Conservation (phyloP, 805 yeast genomes). For the Lachancea meyersii region DNA sequence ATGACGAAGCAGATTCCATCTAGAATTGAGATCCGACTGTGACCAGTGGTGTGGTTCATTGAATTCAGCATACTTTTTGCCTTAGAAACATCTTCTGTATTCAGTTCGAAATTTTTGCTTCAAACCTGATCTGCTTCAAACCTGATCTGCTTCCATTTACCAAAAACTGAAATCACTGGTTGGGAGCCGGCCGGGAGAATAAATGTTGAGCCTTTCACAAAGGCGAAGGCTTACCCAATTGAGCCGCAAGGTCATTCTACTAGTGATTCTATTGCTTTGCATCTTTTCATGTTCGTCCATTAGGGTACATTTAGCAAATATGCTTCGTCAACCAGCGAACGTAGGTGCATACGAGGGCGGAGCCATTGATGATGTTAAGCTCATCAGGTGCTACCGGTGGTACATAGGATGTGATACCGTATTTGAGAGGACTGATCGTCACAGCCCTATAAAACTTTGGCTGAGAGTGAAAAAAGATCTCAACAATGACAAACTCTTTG, state of each 20-base stretch:
- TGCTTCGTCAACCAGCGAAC: not conserved
- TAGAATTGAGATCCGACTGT: no score
- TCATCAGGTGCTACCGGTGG: slow-evolving; percentile 31
- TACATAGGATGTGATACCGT: slow-evolving; percentile 26
- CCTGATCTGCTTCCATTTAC: no score
- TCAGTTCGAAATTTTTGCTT: no score
- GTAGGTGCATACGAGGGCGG: slow-evolving; percentile 27
- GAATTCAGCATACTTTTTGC: no score
- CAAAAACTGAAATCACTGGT: no score
- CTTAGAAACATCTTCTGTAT: no score
- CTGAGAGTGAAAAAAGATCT: slow-evolving; percentile 21
- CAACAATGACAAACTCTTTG: slow-evolving; percentile 17
- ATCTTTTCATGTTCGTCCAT: not conserved
- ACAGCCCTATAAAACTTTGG: slow-evolving; percentile 19
- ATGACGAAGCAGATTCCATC: no score
- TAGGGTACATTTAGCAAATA: not conserved
- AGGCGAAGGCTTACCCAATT: not conserved
- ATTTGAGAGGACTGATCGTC: slow-evolving; percentile 8
- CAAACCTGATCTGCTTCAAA: no score
- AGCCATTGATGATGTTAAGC: slow-evolving; percentile 27
- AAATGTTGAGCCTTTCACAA: not conserved
- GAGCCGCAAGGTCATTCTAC: not conserved
- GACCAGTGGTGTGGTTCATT: no score
- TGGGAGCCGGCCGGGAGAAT: no score
- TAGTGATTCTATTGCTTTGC: not conserved